phyloP scores from a whole-genome alignment of 1,284 basidiomycete species.

The Phlebopus sp. region DNA sequence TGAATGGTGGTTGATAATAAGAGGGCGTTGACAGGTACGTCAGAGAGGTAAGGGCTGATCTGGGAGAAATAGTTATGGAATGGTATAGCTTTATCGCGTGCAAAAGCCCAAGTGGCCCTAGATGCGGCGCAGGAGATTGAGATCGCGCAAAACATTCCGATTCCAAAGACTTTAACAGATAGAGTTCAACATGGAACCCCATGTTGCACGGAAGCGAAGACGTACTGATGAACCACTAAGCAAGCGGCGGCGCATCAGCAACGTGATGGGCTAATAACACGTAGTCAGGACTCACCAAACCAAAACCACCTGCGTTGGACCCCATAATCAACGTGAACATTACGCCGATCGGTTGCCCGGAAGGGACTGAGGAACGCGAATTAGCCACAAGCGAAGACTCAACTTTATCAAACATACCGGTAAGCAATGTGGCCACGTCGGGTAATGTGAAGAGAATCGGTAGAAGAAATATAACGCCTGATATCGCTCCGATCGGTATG shows the following conservation, averaged over 20 bases:
- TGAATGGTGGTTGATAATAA: conserved; percentile 54
- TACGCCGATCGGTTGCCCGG: conserved; percentile 64
- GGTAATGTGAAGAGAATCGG: conserved; percentile 68
- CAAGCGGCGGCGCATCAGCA: neutral
- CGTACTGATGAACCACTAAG: conserved; percentile 48
- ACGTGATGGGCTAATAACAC: neutral
- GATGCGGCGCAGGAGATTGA: conserved; percentile 65
- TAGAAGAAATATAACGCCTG: conserved; percentile 62
- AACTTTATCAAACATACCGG: conserved; percentile 33
- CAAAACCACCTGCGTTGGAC: conserved; percentile 61
- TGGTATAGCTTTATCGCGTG: conserved; percentile 66
- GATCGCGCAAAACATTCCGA: conserved; percentile 54
- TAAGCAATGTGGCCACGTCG: conserved; percentile 52
- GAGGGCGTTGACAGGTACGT: conserved; percentile 57
- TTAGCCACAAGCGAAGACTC: neutral
- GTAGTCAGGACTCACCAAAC: conserved; percentile 39
- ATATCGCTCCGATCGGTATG: conserved; percentile 58
- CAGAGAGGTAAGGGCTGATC: conserved; percentile 39
- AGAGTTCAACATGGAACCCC: conserved; percentile 9
- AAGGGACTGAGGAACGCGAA: conserved; percentile 36
- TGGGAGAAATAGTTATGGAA: conserved; percentile 50
- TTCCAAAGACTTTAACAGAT: conserved; percentile 43
- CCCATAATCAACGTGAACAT: conserved; percentile 67
- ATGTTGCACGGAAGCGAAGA: neutral
- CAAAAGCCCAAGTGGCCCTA: conserved; percentile 69